Evolutionary conservation across 2,329 filamentous ascomycete genomes (phyloP).

Genomic region (Hansfordia pulvinata): DNA sequence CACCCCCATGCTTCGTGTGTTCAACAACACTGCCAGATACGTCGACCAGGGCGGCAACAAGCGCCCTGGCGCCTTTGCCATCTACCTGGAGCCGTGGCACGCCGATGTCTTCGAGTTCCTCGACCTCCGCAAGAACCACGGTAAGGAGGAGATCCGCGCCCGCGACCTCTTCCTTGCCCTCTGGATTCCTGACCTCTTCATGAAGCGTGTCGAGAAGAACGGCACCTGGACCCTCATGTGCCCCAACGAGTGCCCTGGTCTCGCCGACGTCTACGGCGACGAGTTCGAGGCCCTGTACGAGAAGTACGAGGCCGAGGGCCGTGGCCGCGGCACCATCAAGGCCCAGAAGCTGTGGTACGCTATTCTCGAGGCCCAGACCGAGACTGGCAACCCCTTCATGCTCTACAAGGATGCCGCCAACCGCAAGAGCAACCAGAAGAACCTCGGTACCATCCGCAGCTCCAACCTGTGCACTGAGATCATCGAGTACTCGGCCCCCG

Average conservation of each 20-base stretch:
- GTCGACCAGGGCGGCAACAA: constrained; percentile 99
- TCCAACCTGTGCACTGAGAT: constrained; percentile 99
- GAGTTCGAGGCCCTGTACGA: constrained; percentile 94
- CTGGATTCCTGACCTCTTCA: constrained; percentile 98
- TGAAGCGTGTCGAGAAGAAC: constrained; percentile 98
- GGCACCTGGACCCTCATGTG: constrained; percentile 97
- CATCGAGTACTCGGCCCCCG: constrained; percentile 89
- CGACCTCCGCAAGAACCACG: constrained; percentile 97
- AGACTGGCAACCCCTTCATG: constrained; percentile 99
- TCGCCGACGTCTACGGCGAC: constrained; percentile 93
- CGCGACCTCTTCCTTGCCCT: constrained; percentile 95
- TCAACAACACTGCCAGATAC: constrained; percentile 98
- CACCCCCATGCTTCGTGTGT: constrained; percentile 94
- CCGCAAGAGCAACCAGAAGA: constrained; percentile 99
- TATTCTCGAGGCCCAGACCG: constrained; percentile 93
- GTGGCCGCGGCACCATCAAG: constrained; percentile 82
- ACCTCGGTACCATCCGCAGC: constrained; percentile 93
- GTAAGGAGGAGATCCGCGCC: constrained; percentile 94
- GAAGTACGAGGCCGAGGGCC: constrained; percentile 77
- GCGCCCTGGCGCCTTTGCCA: constrained; percentile 93
- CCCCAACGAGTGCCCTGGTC: constrained; percentile 86
- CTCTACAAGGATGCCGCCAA: constrained; percentile 98
- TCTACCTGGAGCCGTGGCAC: constrained; percentile 99
- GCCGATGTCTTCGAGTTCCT: constrained; percentile 95
- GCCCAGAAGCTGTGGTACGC: constrained; percentile 99